Evolutionary conservation across 2,329 filamentous ascomycete species (phyloP).

Genomic region (Hansfordia pulvinata): DNA sequence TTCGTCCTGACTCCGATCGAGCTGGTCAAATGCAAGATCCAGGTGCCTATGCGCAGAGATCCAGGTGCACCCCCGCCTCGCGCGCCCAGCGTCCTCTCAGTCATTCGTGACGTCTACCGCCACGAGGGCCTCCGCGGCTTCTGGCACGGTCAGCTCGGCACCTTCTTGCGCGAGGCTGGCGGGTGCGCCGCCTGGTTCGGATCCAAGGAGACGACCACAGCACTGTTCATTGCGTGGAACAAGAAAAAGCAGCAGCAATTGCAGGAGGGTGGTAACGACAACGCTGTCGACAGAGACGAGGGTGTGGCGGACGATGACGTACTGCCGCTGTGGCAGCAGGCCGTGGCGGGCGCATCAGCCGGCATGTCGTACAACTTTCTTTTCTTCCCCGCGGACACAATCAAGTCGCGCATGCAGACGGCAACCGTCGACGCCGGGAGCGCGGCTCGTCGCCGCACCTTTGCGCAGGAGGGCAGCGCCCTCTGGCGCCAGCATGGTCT

Average conservation of each 20-base stretch:
- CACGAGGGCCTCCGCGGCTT: slow-evolving; percentile 77
- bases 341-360: slow-evolving; percentile 72
- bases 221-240: slow-evolving; percentile 51
- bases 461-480: slow-evolving; percentile 55
- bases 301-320: neutral
- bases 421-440: slow-evolving; percentile 54
- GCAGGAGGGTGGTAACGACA: slow-evolving; percentile 27
- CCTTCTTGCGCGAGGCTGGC: slow-evolving; percentile 84
- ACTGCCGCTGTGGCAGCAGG: slow-evolving; percentile 75
- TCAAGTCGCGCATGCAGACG: slow-evolving; percentile 96
- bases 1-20: slow-evolving; percentile 89
- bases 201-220: slow-evolving; percentile 67
- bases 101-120: slow-evolving; percentile 69
- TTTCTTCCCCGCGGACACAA: slow-evolving; percentile 93
- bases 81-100: slow-evolving; percentile 48
- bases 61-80: no score
- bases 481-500: slow-evolving; percentile 78
- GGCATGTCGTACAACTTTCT: slow-evolving; percentile 94
- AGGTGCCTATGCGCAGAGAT: slow-evolving; percentile 54
- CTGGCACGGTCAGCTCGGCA: slow-evolving; percentile 91
- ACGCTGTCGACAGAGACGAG: slow-evolving; percentile 30
- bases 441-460: slow-evolving; percentile 44
- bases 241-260: slow-evolving; percentile 23
- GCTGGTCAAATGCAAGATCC: slow-evolving; percentile 96
- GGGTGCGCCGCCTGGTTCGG: slow-evolving; percentile 95